A percentile compares a stretch with the other conserved stretches of the same genome.
Evolutionary conservation across 495 filamentous ascomycete species (phyloP).

Genomic region (Penicillium angulare): DNA sequence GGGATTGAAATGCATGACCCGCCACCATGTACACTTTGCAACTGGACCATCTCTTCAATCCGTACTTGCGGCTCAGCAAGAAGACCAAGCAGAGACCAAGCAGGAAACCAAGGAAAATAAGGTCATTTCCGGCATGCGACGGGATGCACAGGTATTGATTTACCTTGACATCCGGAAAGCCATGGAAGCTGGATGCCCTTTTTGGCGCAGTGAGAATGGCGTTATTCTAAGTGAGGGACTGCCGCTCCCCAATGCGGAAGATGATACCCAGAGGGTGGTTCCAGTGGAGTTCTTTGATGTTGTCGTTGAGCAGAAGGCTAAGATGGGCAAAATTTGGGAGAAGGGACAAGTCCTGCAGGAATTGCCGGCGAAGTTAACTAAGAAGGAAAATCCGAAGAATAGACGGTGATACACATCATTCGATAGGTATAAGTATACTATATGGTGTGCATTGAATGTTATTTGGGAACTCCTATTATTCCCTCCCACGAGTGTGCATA

Average conservation of each 20-base stretch:
- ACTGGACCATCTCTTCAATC: slow-evolving; percentile 56
- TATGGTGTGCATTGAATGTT: no score
- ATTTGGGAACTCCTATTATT: no score
- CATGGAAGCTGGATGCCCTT: slow-evolving; percentile 63
- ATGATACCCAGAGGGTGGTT: slow-evolving; percentile 28
- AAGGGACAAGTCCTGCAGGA: slow-evolving; percentile 59
- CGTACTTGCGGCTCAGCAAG: slow-evolving; percentile 21
- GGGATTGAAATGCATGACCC: slow-evolving; percentile 72
- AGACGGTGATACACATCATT: slow-evolving; percentile 21
- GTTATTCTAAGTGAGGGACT: slow-evolving; percentile 58
- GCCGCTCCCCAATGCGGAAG: slow-evolving; percentile 12
- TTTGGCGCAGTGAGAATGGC: slow-evolving; percentile 86
- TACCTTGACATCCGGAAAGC: slow-evolving; percentile 73
- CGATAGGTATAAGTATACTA: no score
- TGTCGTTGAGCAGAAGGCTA: slow-evolving; percentile 57
- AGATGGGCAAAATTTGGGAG: slow-evolving; percentile 64
- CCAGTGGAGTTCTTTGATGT: slow-evolving; percentile 43
- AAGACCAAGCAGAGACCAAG: slow-evolving; percentile 15
- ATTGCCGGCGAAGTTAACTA: slow-evolving; percentile 33
- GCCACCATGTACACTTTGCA: slow-evolving; percentile 87
- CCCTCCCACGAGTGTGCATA: no score
- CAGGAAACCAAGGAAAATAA: slow-evolving; percentile 14
- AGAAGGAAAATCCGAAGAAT: slow-evolving; percentile 34
- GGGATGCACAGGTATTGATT: slow-evolving; percentile 73
- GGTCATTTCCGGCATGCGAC: slow-evolving; percentile 85